Base-by-base conservation (phyloP, 441 rosid species). In the Adansonia gregorii region DNA sequence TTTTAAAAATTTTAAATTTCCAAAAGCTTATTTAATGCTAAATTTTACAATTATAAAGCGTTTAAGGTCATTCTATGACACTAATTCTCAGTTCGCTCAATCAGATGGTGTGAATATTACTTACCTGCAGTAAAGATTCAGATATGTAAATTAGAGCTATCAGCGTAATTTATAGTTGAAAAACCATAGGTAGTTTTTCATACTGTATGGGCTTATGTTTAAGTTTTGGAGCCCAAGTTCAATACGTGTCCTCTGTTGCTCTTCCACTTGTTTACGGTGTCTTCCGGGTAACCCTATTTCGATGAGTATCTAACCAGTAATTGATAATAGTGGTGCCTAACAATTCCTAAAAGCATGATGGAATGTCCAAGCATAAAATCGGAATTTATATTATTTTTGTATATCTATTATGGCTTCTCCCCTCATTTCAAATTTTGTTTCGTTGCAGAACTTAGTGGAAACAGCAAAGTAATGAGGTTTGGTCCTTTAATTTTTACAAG, bases 381-480 rank as follows among this genome's bases (percentile, higher is more conserved):
- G 12, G 70, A 46, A 48, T 19, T 35, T 3, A 35, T 24, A n/a
- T 31, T 54, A 1, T 52, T 71, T 46, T 10, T 8, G 27, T 71
- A 27, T 49, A 52, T 54, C 39, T n/a, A 71, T 41, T 14, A 17
- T 74, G 14, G 22, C 45, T 15, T 58, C 67, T 60, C 12, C 52
- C 35, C 67, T 15, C 43, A 41, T 8, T 45, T 56, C 8, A 19
- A 1, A 6, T 66, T 27, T 69, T 48, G 60, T 80, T 9, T 83
- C 8, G 76, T 83, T 69, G 72, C 96, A 90, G 97, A 82, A 82
- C 72, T 54, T 81, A 83, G 81, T 82, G 59, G 94, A 86, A 78
- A 86, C 83, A 52, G 78, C 88, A n/a, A 87, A 89, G 70, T 92
- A 78, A 91, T n/a, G 46, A 78, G 65, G 75, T 82, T 76, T 83